A percentile compares a stretch with the other conserved stretches of the same genome.
Evolutionary conservation across 306 rosid genomes (phyloP).

Genomic region (Quercus aquifolioides): DNA sequence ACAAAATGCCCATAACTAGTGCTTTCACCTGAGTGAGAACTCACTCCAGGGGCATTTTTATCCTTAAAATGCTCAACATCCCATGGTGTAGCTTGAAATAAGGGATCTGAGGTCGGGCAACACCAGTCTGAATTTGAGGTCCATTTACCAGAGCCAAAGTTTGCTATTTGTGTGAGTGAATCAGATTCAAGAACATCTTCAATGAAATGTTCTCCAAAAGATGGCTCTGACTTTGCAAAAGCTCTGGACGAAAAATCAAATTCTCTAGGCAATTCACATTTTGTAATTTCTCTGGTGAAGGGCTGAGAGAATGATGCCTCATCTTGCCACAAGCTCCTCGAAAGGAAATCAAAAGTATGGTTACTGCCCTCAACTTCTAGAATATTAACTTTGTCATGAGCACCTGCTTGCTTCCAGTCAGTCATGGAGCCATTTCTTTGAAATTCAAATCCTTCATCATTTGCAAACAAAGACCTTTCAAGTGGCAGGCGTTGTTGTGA

Average conservation of each 20-base stretch:
- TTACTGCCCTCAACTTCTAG: slow-evolving; percentile 10
- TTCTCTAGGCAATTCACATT: slow-evolving; percentile 29
- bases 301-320: slow-evolving; percentile 24
- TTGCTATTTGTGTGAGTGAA: slow-evolving; percentile 25
- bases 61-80: slow-evolving; percentile 31
- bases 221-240: slow-evolving; percentile 16
- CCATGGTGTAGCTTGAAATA: slow-evolving; percentile 33
- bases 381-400: slow-evolving; percentile 21
- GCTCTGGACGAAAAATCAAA: slow-evolving; percentile 31
- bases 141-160: slow-evolving; percentile 30
- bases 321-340: slow-evolving; percentile 24
- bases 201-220: slow-evolving; percentile 16
- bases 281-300: slow-evolving; percentile 29
- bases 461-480: slow-evolving; percentile 40
- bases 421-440: slow-evolving; percentile 40
- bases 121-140: slow-evolving; percentile 34
- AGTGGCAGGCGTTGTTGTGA: slow-evolving; percentile 27
- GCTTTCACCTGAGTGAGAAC: slow-evolving; percentile 36
- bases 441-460: slow-evolving; percentile 30
- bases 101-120: slow-evolving; percentile 21
- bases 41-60: slow-evolving; percentile 30
- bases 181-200: slow-evolving; percentile 29
- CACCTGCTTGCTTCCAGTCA: slow-evolving; percentile 30
- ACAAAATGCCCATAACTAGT: slow-evolving; percentile 4
- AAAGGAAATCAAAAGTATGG: slow-evolving; percentile 18